These are phyloP conservation scores for Backusella tuberculispora DNA, from an alignment of 192 early-diverging fungal genomes.

Conservation along the genomic window DNA sequence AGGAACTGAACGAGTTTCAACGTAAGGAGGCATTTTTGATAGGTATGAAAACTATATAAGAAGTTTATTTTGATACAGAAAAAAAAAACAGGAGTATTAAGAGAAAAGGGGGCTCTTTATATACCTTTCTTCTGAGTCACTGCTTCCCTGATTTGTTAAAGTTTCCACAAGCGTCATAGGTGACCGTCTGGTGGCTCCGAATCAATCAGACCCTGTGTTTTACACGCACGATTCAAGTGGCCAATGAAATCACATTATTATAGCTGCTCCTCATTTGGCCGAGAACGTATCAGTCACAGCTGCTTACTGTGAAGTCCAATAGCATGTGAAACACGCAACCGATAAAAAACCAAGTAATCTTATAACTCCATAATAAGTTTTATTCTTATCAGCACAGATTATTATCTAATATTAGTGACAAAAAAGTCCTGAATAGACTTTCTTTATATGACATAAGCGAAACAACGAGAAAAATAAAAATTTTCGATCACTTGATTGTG, in stretches of 20 bases:
- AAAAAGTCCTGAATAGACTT: not conserved
- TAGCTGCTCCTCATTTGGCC: conserved; percentile 7
- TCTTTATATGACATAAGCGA: not conserved
- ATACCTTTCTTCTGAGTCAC: conserved; percentile 6
- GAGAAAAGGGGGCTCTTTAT: not conserved
- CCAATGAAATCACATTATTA: conserved; percentile 1
- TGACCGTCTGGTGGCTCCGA: conserved; percentile 9
- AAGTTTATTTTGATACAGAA: not conserved
- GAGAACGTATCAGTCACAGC: not conserved
- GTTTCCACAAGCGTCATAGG: conserved; percentile 9
- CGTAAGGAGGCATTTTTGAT: not conserved
- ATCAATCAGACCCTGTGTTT: conserved; percentile 16
- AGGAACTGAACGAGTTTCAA: conserved; percentile 5
- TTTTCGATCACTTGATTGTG: not conserved
- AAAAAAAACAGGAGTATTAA: not conserved
- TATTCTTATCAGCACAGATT: not conserved
- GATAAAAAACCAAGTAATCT: not conserved
- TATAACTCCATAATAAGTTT: not conserved
- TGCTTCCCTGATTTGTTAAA: conserved; percentile 2
- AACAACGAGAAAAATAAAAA: not conserved
- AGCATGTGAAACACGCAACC: not conserved
- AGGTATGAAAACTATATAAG: not conserved
- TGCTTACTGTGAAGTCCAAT: not conserved
- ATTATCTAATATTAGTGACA: not conserved
- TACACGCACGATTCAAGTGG: conserved; percentile 1